Evolutionary conservation across 1,139 yeast species (phyloP), one percentile per base, ranked within the genome.

Genomic region (Candida anutae): DNA sequence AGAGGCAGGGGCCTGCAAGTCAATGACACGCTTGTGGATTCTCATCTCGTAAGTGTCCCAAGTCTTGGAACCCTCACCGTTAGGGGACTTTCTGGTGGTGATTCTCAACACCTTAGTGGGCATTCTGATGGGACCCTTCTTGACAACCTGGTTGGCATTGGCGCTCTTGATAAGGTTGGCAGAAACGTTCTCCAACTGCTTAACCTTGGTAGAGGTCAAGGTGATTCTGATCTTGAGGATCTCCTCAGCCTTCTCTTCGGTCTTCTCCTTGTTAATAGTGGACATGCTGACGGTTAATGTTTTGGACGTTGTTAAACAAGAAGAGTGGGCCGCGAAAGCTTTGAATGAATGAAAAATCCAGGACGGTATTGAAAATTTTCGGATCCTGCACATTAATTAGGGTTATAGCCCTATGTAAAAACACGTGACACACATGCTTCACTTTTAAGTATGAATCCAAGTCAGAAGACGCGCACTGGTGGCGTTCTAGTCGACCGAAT

Each of bases 1-100:
- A 48, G 77, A 73, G 60, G 95, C 85, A 66, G 96, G 95, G 50
- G 98, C 95, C 74, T 84, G 93, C 69, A 93, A 78, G 76, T 90
- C 96, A 60, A 90, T 85, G 68, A 85, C 81, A 74, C 99, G 88
- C 93, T 93, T 93, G 95, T 93, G 98, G 77, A 93, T 87, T 81
- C 97, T 87, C 95, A 93, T 84, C 77, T 93, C 98, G 69, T 79
- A 93, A 57, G 94, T 74, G 68, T 93, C 99, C 96, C 96, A 93
- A 58, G 99, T 93, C 88, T 93, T 90, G 57, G 98, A 90, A 88
- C 99, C 99, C 77, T 93, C 97, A 88, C 99, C 99, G 70, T 93
- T 93, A 60, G 99, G 99, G 62, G 98, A 81, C 87, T 93, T 93
- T 84, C 99, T 88, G 83, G 99, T 90, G 74, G 95, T 78, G 74